Percentiles rank a stretch among this genome's conserved stretches.
These are phyloP conservation scores for Nephelium lappaceum DNA, from an alignment of 345 rosid species.

Conservation along the genomic window DNA sequence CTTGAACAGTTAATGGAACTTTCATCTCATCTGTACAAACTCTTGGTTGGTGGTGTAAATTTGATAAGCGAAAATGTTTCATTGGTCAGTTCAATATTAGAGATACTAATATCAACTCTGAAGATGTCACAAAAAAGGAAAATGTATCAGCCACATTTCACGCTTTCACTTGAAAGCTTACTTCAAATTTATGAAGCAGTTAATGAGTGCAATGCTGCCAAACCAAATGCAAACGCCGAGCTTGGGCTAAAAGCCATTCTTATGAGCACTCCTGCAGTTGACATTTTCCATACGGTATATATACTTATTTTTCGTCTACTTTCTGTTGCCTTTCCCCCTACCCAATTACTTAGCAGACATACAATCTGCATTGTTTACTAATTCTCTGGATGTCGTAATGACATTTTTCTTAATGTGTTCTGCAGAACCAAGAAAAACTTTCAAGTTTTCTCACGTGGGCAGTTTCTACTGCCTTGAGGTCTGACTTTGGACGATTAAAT, in stretches of 20 bases:
- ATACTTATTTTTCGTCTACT: slow-evolving; percentile 16
- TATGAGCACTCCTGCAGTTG: slow-evolving; percentile 69
- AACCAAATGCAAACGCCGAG: slow-evolving; percentile 44
- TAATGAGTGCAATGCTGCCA: slow-evolving; percentile 32
- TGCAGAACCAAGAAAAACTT: slow-evolving; percentile 64
- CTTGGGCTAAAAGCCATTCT: slow-evolving; percentile 65
- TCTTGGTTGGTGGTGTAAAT: slow-evolving; percentile 49
- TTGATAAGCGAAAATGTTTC: slow-evolving; percentile 43
- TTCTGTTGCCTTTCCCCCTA: not conserved
- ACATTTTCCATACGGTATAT: slow-evolving; percentile 59
- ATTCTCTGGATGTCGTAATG: slow-evolving; percentile 3
- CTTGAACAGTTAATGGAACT: slow-evolving; percentile 78
- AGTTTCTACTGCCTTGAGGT: slow-evolving; percentile 60
- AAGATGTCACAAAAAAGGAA: slow-evolving; percentile 77
- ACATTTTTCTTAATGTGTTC: slow-evolving; percentile 22
- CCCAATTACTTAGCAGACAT: not conserved
- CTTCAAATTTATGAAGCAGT: slow-evolving; percentile 58
- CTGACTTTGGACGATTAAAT: slow-evolving; percentile 37
- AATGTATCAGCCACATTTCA: slow-evolving; percentile 73
- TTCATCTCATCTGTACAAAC: slow-evolving; percentile 61
- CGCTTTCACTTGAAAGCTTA: slow-evolving; percentile 64
- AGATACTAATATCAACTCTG: slow-evolving; percentile 52
- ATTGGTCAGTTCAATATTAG: slow-evolving; percentile 46
- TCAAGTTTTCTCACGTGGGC: slow-evolving; percentile 76
- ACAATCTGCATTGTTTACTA: not conserved